Percentiles rank a stretch among this genome's conserved stretches.
Conservation (phyloP, 306 rosid species). For the Acacia melanoxylon region DNA sequence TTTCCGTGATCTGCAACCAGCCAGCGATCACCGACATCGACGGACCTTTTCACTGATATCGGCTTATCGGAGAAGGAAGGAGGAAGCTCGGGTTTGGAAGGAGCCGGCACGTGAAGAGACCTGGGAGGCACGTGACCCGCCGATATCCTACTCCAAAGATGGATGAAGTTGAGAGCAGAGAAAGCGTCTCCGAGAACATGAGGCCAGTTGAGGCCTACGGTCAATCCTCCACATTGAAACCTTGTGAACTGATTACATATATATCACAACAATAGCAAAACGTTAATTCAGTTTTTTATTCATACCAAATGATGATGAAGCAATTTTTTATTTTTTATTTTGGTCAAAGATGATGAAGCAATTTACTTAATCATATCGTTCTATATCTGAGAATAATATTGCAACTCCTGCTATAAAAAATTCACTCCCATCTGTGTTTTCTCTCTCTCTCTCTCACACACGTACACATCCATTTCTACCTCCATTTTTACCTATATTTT, state of each 20-base stretch:
- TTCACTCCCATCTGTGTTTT: neutral
- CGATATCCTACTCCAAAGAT: conserved; percentile 49
- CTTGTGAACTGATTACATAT: conserved; percentile 46
- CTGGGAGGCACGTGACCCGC: conserved; percentile 43
- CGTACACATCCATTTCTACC: too few relatives aligned
- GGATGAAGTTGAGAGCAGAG: conserved; percentile 65
- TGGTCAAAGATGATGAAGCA: too few relatives aligned
- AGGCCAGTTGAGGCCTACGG: conserved; percentile 81
- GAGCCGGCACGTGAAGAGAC: conserved; percentile 28
- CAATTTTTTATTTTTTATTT: too few relatives aligned
- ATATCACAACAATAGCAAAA: neutral
- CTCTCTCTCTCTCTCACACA: too few relatives aligned
- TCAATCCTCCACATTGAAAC: conserved; percentile 80
- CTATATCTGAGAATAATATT: too few relatives aligned
- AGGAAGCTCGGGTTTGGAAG: neutral
- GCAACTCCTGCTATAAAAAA: neutral
- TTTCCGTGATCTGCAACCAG: conserved; percentile 29
- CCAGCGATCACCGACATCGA: conserved; percentile 48
- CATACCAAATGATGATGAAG: neutral
- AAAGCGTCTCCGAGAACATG: conserved; percentile 78
- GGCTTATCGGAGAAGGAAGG: conserved; percentile 29
- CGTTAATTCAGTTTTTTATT: neutral
- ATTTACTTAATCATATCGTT: neutral
- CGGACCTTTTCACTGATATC: conserved; percentile 35
- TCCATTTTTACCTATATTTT: neutral